Base-by-base conservation (phyloP, 345 rosid species). In the Eucalyptus pauciflora region DNA sequence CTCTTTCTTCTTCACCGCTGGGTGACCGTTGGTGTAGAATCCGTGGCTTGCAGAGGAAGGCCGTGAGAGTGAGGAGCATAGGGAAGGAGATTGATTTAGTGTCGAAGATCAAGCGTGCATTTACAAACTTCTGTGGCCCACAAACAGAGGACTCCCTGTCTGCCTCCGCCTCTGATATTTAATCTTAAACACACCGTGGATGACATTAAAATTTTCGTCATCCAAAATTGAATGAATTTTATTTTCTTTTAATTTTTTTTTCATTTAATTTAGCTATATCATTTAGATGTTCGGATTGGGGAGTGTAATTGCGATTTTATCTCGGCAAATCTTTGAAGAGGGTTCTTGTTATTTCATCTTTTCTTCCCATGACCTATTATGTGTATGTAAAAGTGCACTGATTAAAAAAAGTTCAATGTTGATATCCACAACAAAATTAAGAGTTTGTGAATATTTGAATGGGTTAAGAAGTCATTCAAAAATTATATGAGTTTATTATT, bases 1-100 rank as follows among this genome's bases (percentile, higher is more conserved):
- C 56, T n/a, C n/a, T 52, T 52, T 52, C 24, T 52, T 52, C 24
- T 52, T 52, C 24, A 0, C 4, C 10, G 24, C 24, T 1, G 0
- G 9, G 9, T 51, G 56, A 7, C 56, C 56, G 56, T 18, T 52
- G 56, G 56, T 52, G 56, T 52, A 52, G 56, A 52, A 52, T 18
- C 56, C 56, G 10, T 52, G 24, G 24, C 56, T 52, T 18, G 56
- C 24, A 52, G 56, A 52, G 56, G 56, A 52, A 52, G 56, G 56
- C 24, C 56, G 24, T 52, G 56, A 52, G 56, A 52, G 24, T 7
- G 56, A 52, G 10, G 56, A 52, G 56, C 56, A 18, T 52, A 52
- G 56, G 24, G 0, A 52, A 56, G 29, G 29, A 56, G 62, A 56
- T 52, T 52, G 56, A 18, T 3, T 52, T 52, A 52, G 24, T 52